These are phyloP conservation scores for Coemansia sp. DNA, from an alignment of 192 early-diverging fungal species.

Conservation along the genomic window DNA sequence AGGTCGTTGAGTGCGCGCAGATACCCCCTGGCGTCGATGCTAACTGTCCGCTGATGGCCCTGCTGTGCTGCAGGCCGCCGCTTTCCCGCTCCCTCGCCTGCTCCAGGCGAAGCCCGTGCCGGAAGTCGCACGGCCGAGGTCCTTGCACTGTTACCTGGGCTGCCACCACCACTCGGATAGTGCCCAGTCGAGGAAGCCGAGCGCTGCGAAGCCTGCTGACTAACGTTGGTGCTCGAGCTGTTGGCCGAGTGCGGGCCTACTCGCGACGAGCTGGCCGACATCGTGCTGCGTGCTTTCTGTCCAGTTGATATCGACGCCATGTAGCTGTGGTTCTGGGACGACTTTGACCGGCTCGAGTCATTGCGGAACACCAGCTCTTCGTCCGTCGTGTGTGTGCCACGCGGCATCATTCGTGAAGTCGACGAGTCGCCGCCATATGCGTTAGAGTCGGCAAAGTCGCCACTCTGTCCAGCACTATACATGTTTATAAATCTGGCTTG, in stretches of 20 bases:
- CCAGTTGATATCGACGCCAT: slow-evolving; percentile 52
- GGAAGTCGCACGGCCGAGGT: slow-evolving; percentile 11
- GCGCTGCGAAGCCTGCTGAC: slow-evolving; percentile 31
- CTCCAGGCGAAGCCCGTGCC: slow-evolving; percentile 18
- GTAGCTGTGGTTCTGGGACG: slow-evolving; percentile 50
- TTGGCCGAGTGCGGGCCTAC: slow-evolving; percentile 30
- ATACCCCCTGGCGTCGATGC: slow-evolving; percentile 45
- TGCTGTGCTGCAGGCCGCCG: slow-evolving; percentile 13
- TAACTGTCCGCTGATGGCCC: slow-evolving; percentile 37
- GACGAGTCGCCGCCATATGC: slow-evolving; percentile 20
- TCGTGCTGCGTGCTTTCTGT: slow-evolving; percentile 38
- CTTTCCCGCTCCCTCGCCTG: background rate
- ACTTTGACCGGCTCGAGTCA: slow-evolving; percentile 47
- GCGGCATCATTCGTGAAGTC: slow-evolving; percentile 49
- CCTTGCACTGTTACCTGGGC: slow-evolving; percentile 12
- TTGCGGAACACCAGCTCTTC: slow-evolving; percentile 52
- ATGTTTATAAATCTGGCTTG: background rate
- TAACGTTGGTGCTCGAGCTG: slow-evolving; percentile 39
- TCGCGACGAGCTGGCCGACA: slow-evolving; percentile 23
- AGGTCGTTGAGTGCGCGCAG: slow-evolving; percentile 52
- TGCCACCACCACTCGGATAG: slow-evolving; percentile 9
- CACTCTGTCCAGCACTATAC: slow-evolving; percentile 36
- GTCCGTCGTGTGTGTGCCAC: slow-evolving; percentile 39
- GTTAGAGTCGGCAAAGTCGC: slow-evolving; percentile 38
- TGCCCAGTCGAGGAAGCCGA: slow-evolving; percentile 24